Base-by-base conservation (phyloP, 108 stramenopile genomes). In the Pseudonitzschia pungens region DNA sequence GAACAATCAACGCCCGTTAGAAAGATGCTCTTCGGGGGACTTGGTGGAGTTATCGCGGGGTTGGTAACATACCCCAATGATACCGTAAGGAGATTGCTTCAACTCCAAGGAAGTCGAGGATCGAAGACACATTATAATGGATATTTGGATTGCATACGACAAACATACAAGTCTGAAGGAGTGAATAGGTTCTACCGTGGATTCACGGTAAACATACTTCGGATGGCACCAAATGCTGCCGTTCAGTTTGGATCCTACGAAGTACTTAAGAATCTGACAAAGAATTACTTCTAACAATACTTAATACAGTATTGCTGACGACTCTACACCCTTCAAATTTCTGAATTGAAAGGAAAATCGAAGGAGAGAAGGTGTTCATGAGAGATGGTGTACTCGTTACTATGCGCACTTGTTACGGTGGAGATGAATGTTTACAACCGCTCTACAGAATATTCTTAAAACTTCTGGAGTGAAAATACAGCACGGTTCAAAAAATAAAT, bases 181-280 rank as follows among this genome's bases (percentile, higher is more conserved):
- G 74, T 95, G 42, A 64, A 67, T 40, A 72, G 95, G 63, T 89
- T 96, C 59, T 96, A 93, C 72, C 74, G 76, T 53, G 95, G 95
- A 28, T 71, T 87, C 52, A 63, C 72, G 11, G 80, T 91, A 70
- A 93, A 93, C 66, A 82, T 90, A 36, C 63, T 96, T 21, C 77
- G 92, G 33, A 93, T 93, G 92, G 90, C 88, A 21, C 92, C 92
- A 42, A 92, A 89, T 71, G 88, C 92, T n/a, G 95, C 95, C 16
- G 81, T 96, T 36, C 95, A 96, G 70, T 94, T 94, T 75, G 90
- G 89, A 53, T 84, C 87, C 32, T 94, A 91, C 58, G 90, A 91
- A 50, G 59, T 94, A 0, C 66, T 93, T 68, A 92, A 92, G 56
- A 76, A 82, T 32, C 28, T 58, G 45, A 76, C 81, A 45, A 80